Evolutionary conservation across 192 early-diverging fungal genomes (phyloP), one percentile per base, ranked within the genome.

Genomic region (Backusella sp.): DNA sequence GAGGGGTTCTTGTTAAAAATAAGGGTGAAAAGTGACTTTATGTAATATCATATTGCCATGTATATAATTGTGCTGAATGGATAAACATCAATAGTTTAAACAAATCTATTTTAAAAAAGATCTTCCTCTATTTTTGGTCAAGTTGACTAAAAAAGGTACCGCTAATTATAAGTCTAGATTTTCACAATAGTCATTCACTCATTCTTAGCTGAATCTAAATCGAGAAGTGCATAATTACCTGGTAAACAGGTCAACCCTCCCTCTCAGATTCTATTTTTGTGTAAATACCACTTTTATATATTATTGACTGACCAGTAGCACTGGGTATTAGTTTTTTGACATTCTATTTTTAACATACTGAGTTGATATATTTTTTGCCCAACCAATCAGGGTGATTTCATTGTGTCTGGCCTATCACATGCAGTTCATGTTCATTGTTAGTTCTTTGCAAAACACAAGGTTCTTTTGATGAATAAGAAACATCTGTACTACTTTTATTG

Each of bases 401-500:
- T 56, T 56, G 6, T 56, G 21, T 56, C 53, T 56, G n/a, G 53
- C 53, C 53, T 56, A 56, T 56, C 53, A 56, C 53, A 56, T 56
- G 53, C n/a, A 56, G 53, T 21, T 11, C n/a, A 56, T 56, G 53
- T 56, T 26, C 53, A 56, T 56, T 56, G 53, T 56, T 56, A 56
- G n/a, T 21, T 56, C 53, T 56, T 8, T 56, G 6, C 21, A 56
- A 21, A 56, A n/a, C 53, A 56, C 53, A 56, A 56, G 8, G 53
- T 21, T 6, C 53, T 26, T 56, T 56, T 56, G 53, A 56, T 56
- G 21, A 56, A 56, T 56, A 56, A 56, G 53, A 56, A 56, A 56
- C 53, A 56, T 56, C 53, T 56, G 53, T 56, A 56, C 21, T 56
- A 56, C 53, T 56, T 56, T 56, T 56, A 56, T 56, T 56, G 53